These are phyloP conservation scores for Cryphonectria carpinicola DNA, from an alignment of 2,329 filamentous ascomycete species.

Conservation along the genomic window DNA sequence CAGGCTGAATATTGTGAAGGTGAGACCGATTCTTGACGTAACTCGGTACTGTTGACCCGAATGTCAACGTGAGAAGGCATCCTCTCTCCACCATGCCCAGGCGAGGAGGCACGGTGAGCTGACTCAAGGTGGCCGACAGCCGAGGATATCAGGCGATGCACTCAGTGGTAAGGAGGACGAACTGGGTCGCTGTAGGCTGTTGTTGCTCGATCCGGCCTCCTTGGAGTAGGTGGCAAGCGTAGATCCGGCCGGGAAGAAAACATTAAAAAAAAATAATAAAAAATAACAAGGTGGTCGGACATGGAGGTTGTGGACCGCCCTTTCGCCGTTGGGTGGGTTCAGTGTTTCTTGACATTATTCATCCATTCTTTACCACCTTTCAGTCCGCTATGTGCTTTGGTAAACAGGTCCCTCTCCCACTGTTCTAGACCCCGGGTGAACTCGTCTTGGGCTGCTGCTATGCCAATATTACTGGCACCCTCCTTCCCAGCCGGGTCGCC, in stretches of 20 bases:
- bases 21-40: not conserved
- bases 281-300: not conserved
- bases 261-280: too few relatives aligned
- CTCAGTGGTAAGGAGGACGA: not conserved
- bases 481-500: slow-evolving; percentile 71
- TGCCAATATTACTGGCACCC: slow-evolving; percentile 61
- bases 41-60: not conserved
- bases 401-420: slow-evolving; percentile 79
- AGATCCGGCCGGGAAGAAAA: not conserved
- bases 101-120: not conserved
- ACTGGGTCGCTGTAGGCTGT: not conserved
- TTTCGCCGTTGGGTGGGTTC: not conserved
- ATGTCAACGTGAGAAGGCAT: not conserved
- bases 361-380: slow-evolving; percentile 74
- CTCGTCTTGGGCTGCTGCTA: slow-evolving; percentile 71
- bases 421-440: slow-evolving; percentile 90
- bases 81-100: not conserved
- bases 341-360: slow-evolving; percentile 58
- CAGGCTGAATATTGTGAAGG: not conserved
- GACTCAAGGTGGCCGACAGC: not conserved
- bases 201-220: not conserved
- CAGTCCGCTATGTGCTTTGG: slow-evolving; percentile 73
- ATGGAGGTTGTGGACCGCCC: not conserved
- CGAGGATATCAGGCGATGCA: not conserved
- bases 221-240: not conserved